These are phyloP conservation scores for Grosmannia penicillata DNA, from an alignment of 2,329 filamentous ascomycete species.

Conservation along the genomic window DNA sequence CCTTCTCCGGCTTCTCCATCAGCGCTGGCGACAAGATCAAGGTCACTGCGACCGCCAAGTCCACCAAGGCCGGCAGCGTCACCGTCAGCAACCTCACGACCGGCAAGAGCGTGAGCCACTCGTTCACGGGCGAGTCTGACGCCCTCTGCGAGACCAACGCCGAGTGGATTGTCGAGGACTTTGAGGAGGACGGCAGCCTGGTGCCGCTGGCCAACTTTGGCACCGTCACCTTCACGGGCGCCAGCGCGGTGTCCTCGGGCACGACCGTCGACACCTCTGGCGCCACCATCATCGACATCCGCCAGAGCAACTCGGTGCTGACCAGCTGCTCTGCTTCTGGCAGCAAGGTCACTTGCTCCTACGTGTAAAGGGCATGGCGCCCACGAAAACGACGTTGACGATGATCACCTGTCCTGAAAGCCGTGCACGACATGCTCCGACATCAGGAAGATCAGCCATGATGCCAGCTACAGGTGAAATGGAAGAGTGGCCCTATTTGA, in stretches of 20 bases:
- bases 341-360: constrained; percentile 17
- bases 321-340: constrained; percentile 11
- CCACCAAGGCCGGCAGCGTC: too few relatives aligned
- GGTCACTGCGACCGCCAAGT: too few relatives aligned
- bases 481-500: too few relatives aligned
- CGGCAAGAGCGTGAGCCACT: constrained; percentile 34
- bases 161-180: constrained; percentile 17
- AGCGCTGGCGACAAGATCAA: constrained; percentile 14
- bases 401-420: too few relatives aligned
- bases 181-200: constrained; percentile 11
- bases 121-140: constrained; percentile 20
- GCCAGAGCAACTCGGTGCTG: constrained; percentile 9
- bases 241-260: constrained; percentile 17
- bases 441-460: too few relatives aligned
- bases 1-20: constrained; percentile 13
- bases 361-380: too few relatives aligned
- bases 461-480: too few relatives aligned
- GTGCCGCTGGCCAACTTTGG: constrained; percentile 14
- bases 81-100: constrained; percentile 15
- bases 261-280: constrained; percentile 18
- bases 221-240: constrained; percentile 13
- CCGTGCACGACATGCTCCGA: too few relatives aligned
- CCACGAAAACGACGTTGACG: too few relatives aligned
- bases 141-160: constrained; percentile 13
- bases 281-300: constrained; percentile 25